Percentiles rank a stretch among this genome's conserved stretches.
phyloP scores from a whole-genome alignment of 495 filamentous ascomycete genomes.

The Lepidopterella palustris region DNA sequence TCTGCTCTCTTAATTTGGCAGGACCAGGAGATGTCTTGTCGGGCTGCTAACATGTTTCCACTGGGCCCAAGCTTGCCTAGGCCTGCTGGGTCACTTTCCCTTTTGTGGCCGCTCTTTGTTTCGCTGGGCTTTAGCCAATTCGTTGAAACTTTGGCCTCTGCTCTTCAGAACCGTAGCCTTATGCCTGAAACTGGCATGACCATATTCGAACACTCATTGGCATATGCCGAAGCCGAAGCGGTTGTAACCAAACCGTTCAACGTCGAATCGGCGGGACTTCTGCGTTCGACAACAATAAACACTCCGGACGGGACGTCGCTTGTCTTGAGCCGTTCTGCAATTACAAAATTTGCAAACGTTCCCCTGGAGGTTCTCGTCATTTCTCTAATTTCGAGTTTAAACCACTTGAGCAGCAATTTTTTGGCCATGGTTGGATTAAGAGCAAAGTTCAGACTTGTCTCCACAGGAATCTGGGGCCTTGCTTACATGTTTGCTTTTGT shows the following conservation, averaged over 20 bases:
- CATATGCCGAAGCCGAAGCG: slow-evolving; percentile 92
- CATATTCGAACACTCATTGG: slow-evolving; percentile 90
- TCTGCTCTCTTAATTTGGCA: slow-evolving; percentile 62
- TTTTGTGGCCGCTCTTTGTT: slow-evolving; percentile 84
- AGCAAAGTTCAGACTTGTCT: slow-evolving; percentile 67
- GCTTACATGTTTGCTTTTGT: slow-evolving; percentile 78
- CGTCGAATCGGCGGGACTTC: slow-evolving; percentile 49
- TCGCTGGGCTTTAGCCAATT: slow-evolving; percentile 80
- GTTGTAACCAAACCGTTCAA: slow-evolving; percentile 67
- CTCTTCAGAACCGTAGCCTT: slow-evolving; percentile 75
- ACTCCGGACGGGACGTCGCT: slow-evolving; percentile 17
- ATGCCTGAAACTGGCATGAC: slow-evolving; percentile 92
- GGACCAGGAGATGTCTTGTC: slow-evolving; percentile 63
- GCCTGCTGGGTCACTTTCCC: slow-evolving; percentile 64
- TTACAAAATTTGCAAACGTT: slow-evolving; percentile 62
- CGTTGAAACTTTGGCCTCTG: slow-evolving; percentile 76
- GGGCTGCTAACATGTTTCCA: slow-evolving; percentile 60
- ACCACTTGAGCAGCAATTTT: slow-evolving; percentile 76
- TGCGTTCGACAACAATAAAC: slow-evolving; percentile 13
- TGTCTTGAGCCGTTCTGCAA: slow-evolving; percentile 31
- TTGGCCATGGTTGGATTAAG: slow-evolving; percentile 76
- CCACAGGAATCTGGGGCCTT: slow-evolving; percentile 81
- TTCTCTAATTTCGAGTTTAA: slow-evolving; percentile 77
- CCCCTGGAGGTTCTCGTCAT: slow-evolving; percentile 85
- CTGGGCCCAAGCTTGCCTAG: slow-evolving; percentile 31